phyloP scores from a whole-genome alignment of 371 early-diverging fungal species.

The Syncephalastrum monosporum region DNA sequence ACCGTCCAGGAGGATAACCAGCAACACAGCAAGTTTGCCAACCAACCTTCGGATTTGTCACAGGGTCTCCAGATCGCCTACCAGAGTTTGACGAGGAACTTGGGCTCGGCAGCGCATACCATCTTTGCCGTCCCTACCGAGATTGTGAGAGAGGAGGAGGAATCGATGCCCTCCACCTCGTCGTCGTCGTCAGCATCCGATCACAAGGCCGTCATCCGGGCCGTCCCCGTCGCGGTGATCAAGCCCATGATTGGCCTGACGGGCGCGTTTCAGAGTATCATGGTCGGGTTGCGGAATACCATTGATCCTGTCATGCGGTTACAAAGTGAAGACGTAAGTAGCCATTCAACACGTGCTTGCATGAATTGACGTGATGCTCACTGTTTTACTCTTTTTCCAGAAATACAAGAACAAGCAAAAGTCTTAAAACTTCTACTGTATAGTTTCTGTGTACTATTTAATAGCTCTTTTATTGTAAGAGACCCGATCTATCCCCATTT shows the following conservation, averaged over 20 bases:
- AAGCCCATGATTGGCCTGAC: slow-evolving; percentile 96
- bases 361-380: not conserved
- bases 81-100: slow-evolving; percentile 71
- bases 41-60: slow-evolving; percentile 80
- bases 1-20: slow-evolving; percentile 1
- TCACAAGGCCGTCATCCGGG: slow-evolving; percentile 78
- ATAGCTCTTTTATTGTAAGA: no score
- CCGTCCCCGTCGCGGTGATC: slow-evolving; percentile 93
- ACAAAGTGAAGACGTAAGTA: slow-evolving; percentile 81
- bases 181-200: slow-evolving; percentile 40
- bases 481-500: no score
- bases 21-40: slow-evolving; percentile 69
- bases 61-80: slow-evolving; percentile 88
- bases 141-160: slow-evolving; percentile 62
- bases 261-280: slow-evolving; percentile 89
- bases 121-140: slow-evolving; percentile 89
- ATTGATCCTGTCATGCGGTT: slow-evolving; percentile 80
- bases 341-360: not conserved
- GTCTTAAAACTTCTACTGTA: no score
- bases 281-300: slow-evolving; percentile 87
- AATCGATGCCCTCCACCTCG: not conserved
- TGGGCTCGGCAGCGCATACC: slow-evolving; percentile 82
- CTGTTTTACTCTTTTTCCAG: not conserved
- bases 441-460: no score
- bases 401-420: slow-evolving; percentile 11